Evolutionary conservation across 2,329 filamentous ascomycete species (phyloP).

Genomic region (Arthroderma uncinatum): DNA sequence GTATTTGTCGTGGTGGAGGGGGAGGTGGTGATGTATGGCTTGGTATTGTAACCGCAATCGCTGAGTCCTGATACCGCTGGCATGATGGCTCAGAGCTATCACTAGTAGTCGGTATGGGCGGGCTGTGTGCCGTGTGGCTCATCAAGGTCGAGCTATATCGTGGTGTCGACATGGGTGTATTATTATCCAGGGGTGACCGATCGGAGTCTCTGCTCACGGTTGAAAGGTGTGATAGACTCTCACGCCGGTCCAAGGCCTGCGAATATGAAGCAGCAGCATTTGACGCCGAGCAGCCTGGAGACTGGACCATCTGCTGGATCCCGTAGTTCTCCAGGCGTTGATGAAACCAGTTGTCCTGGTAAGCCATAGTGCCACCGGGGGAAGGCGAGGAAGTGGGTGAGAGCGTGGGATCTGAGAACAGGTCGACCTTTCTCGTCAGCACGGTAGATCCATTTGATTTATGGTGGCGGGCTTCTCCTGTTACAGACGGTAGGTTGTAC

Average conservation of each 20-base stretch:
- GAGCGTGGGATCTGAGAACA: slow-evolving; percentile 36
- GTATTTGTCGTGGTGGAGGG: slow-evolving; percentile 29
- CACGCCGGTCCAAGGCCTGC: not conserved
- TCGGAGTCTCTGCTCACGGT: not conserved
- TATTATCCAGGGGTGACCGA: not conserved
- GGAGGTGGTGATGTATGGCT: slow-evolving; percentile 28
- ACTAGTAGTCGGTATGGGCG: slow-evolving; percentile 26
- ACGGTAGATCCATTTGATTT: slow-evolving; percentile 33
- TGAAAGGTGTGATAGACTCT: not conserved
- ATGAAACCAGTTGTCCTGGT: slow-evolving; percentile 39
- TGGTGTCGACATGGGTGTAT: slow-evolving; percentile 20
- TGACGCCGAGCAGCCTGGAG: slow-evolving; percentile 12
- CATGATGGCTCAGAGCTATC: slow-evolving; percentile 21
- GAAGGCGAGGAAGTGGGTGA: slow-evolving; percentile 21
- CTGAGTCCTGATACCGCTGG: slow-evolving; percentile 25
- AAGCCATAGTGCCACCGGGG: slow-evolving; percentile 34
- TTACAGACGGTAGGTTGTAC: slow-evolving; percentile 26
- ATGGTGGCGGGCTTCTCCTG: slow-evolving; percentile 28
- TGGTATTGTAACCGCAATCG: slow-evolving; percentile 22
- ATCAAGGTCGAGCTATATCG: slow-evolving; percentile 27
- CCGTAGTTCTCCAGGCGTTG: slow-evolving; percentile 42
- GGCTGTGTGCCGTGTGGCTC: slow-evolving; percentile 23
- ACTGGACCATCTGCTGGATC: slow-evolving; percentile 26
- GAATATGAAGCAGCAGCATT: not conserved
- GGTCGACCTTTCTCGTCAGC: slow-evolving; percentile 33